These are phyloP conservation scores for Fusarium papillatum DNA, from an alignment of 2,329 filamentous ascomycete genomes.

Conservation along the genomic window DNA sequence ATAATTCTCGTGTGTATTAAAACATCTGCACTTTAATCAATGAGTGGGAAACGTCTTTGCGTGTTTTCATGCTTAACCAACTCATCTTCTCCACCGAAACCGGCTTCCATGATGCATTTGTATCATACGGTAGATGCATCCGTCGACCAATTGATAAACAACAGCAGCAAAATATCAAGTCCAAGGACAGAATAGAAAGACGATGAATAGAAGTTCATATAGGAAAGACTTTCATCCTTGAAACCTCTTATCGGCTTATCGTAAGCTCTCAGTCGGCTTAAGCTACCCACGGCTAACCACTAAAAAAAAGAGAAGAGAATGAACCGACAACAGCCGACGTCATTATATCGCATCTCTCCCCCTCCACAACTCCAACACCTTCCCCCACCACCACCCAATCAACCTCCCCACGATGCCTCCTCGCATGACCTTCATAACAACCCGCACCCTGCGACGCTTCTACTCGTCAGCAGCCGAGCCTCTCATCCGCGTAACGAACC, in stretches of 20 bases:
- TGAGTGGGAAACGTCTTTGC: conserved; percentile 6
- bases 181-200: not conserved
- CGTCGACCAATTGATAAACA: not conserved
- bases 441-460: conserved; percentile 42
- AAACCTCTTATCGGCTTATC: conserved; percentile 35
- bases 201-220: not conserved
- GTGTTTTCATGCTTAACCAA: conserved; percentile 26
- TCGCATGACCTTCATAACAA: conserved; percentile 41
- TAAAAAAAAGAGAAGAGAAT: not conserved
- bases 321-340: conserved; percentile 40
- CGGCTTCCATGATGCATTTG: not conserved
- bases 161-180: not conserved
- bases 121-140: not conserved
- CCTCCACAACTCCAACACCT: not conserved
- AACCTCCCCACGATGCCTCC: conserved; percentile 47
- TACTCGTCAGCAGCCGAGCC: conserved; percentile 64
- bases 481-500: conserved; percentile 77
- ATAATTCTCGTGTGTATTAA: conserved; percentile 1
- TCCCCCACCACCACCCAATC: conserved; percentile 6
- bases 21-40: not conserved
- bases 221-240: not conserved
- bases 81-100: conserved; percentile 28
- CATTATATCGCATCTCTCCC: conserved; percentile 17
- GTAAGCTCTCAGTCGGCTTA: conserved; percentile 27
- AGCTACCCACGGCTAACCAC: conserved; percentile 8